Percentiles rank a stretch among this genome's conserved stretches.
These are phyloP conservation scores for Cucumis cinereus DNA, from an alignment of 306 rosid genomes.

Conservation along the genomic window DNA sequence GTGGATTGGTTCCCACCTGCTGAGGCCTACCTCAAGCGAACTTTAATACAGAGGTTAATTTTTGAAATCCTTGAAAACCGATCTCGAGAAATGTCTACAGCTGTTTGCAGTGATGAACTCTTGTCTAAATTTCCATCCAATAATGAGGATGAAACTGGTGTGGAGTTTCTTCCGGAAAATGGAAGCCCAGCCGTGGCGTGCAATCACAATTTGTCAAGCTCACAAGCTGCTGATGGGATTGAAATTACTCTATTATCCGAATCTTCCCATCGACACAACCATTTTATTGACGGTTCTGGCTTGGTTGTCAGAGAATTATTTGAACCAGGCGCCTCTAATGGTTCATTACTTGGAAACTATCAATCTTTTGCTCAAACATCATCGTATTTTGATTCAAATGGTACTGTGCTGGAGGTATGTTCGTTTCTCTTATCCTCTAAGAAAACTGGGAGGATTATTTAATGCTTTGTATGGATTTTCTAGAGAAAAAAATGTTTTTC, in stretches of 20 bases:
- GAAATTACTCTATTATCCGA: slow-evolving; percentile 70
- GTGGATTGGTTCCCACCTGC: slow-evolving; percentile 79
- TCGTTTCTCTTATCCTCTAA: neutral
- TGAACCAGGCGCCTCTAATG: slow-evolving; percentile 49
- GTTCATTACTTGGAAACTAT: slow-evolving; percentile 36
- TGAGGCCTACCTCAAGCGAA: slow-evolving; percentile 87
- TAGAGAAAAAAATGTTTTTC: no score
- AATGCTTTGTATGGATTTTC: no score
- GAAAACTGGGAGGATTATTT: neutral
- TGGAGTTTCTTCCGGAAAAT: slow-evolving; percentile 27
- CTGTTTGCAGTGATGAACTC: slow-evolving; percentile 36
- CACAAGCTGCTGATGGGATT: slow-evolving; percentile 44
- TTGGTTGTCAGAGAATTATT: slow-evolving; percentile 74
- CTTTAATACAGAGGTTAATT: slow-evolving; percentile 70
- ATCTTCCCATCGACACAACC: slow-evolving; percentile 39
- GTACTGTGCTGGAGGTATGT: slow-evolving; percentile 24
- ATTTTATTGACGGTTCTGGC: slow-evolving; percentile 41
- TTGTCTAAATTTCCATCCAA: slow-evolving; percentile 19
- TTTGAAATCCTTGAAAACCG: slow-evolving; percentile 52
- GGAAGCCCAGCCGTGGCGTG: slow-evolving; percentile 19
- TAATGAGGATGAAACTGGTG: slow-evolving; percentile 24
- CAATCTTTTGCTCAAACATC: slow-evolving; percentile 52
- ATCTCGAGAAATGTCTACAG: slow-evolving; percentile 29
- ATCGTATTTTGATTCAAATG: slow-evolving; percentile 33
- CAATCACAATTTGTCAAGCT: slow-evolving; percentile 30